Evolutionary conservation across 2,329 filamentous ascomycete genomes (phyloP).

Genomic region (Trichoderma koningiopsis): DNA sequence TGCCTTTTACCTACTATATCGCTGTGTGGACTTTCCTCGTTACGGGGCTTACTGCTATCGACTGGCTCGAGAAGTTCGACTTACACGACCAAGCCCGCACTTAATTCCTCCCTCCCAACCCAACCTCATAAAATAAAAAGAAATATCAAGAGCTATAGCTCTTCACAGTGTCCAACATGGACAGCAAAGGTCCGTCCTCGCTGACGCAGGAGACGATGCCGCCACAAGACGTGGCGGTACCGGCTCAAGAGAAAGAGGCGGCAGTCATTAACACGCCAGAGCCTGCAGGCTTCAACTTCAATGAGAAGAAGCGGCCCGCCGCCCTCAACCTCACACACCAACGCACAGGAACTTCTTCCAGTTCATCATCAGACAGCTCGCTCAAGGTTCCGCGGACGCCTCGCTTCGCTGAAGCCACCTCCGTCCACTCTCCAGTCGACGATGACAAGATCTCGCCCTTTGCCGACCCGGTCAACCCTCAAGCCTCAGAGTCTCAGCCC

Average conservation of each 20-base stretch:
- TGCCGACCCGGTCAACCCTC: conserved; percentile 58
- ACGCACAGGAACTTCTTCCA: conserved; percentile 53
- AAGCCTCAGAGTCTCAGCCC: conserved; percentile 65
- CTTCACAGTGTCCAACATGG: conserved; percentile 35
- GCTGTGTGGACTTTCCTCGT: not conserved
- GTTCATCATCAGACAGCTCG: conserved; percentile 56
- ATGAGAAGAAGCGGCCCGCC: conserved; percentile 58
- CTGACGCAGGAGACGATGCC: conserved; percentile 12
- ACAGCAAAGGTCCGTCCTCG: conserved; percentile 44
- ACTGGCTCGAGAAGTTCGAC: conserved; percentile 26
- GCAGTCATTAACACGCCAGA: conserved; percentile 31
- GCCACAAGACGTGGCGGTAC: not conserved
- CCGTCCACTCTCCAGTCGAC: conserved; percentile 76
- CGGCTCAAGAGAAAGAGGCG: not conserved
- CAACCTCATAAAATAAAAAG: not conserved
- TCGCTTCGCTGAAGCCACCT: conserved; percentile 79
- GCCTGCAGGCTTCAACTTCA: conserved; percentile 33
- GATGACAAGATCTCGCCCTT: conserved; percentile 62
- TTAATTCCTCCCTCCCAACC: not conserved
- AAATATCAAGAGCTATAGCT: not conserved
- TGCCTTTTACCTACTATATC: not conserved
- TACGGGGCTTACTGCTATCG: conserved; percentile 21
- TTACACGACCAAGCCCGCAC: conserved; percentile 19
- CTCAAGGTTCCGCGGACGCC: conserved; percentile 72
- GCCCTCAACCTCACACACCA: conserved; percentile 56